Base-by-base conservation (phyloP, 305 asterid genomes). In the Coffea humblotiana region DNA sequence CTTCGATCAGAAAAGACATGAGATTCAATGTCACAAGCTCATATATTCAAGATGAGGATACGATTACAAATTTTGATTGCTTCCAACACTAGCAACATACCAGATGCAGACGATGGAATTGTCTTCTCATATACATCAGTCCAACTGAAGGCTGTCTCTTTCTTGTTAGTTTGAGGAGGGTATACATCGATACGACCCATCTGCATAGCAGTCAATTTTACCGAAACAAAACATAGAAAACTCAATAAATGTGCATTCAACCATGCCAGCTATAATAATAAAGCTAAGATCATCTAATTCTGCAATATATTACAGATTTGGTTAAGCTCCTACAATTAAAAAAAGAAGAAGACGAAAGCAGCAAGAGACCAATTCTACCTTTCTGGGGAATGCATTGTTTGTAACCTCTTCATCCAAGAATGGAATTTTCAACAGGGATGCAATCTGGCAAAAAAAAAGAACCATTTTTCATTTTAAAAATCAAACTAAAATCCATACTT, bases 341-440 rank as follows among this genome's bases (percentile, higher is more conserved):
- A 37, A 37, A 37, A 37, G 5, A 37, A 37, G 32, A 29, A 29
- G 32, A 29, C 32, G 32, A 29, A 37, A 37, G 43, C 43, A 37
- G 65, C 52, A 65, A 77, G 29, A 15, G 29, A 52, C 7, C 7
- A 52, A 32, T 6, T 81, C 69, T 69, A 83, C 99, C 97, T 94
- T 96, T 77, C 91, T 97, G 54, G 92, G 90, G 83, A 78, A 88
- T 74, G 95, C 96, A 79, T 75, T 86, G 79, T 90, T 86, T 12
- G 89, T 80, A 84, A 78, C 89, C 87, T 96, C 97, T 81, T 96
- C 99, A 79, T 90, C 97, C 74, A 96, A 79, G 82, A 90, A 91
- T 65, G 94, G 98, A 81, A 96, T 96, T 87, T 94, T 96, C 89
- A 96, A 85, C 88, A 96, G 78, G 0, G 98, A 91, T 3, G 99